A percentile compares a stretch with the other conserved stretches of the same genome.
phyloP scores from a whole-genome alignment of 306 rosid species.

The Cajanus cajan region DNA sequence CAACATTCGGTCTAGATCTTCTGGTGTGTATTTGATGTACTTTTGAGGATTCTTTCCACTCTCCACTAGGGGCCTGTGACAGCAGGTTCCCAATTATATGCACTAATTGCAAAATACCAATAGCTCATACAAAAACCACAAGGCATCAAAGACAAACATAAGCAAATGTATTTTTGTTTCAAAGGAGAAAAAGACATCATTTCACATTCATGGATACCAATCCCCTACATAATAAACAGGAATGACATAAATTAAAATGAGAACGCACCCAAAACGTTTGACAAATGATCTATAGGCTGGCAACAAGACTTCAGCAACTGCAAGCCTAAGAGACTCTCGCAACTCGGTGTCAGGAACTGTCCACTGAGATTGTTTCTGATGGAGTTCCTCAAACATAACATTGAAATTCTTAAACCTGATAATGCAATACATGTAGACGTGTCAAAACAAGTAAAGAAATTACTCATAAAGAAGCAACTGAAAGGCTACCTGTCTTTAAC shows the following conservation, averaged over 20 bases:
- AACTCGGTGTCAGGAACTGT: slow-evolving; percentile 88
- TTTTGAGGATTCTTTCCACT: slow-evolving; percentile 85
- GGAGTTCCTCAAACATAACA: slow-evolving; percentile 86
- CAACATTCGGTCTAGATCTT: slow-evolving; percentile 91
- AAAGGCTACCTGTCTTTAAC: slow-evolving; percentile 75
- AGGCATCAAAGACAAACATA: neutral
- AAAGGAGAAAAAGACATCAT: neutral
- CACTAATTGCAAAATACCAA: slow-evolving; percentile 14
- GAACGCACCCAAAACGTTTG: slow-evolving; percentile 79
- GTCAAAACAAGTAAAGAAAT: slow-evolving; percentile 12
- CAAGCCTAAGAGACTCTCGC: slow-evolving; percentile 92
- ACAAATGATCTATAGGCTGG: slow-evolving; percentile 92
- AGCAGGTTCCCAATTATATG: slow-evolving; percentile 7
- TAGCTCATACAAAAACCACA: neutral
- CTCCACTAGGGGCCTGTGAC: slow-evolving; percentile 75
- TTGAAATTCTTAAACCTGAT: slow-evolving; percentile 82
- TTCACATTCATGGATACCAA: neutral
- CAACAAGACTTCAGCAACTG: slow-evolving; percentile 88
- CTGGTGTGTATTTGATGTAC: slow-evolving; percentile 72
- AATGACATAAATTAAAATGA: neutral
- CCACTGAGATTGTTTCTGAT: slow-evolving; percentile 98
- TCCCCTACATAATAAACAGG: neutral
- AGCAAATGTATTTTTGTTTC: neutral
- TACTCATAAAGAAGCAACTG: neutral
- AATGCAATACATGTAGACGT: slow-evolving; percentile 3